Evolutionary conservation across 345 rosid genomes (phyloP), one percentile per base, ranked within the genome.

Genomic region (Acer negundo): DNA sequence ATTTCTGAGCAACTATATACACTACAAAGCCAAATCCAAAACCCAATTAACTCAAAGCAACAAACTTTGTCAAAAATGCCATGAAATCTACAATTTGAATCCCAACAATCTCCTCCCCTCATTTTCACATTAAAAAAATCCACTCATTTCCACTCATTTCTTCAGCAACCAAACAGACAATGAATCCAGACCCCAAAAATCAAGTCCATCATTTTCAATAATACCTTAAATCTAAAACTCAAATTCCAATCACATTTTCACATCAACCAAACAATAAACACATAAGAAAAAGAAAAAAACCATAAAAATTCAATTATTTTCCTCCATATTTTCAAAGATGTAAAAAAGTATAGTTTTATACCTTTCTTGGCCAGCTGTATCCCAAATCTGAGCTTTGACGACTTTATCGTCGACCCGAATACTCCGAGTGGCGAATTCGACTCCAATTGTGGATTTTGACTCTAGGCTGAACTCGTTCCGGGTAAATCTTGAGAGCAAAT

Each of bases 311-410:
- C 46, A 15, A 26, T 28, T 12, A 16, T 3, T 71, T 28, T 19
- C 68, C 53, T 8, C 2, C 66, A 40, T 55, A 62, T 42, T 62
- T 20, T n/a, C 64, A 75, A 31, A 40, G 67, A 65, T 22, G 22
- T 58, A 22, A 53, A 74, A 64, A 7, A 7, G 2, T 19, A 3
- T 9, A 55, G 59, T 1, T 38, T 67, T 4, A 22, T 75, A 89
- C 95, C 95, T 91, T 74, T 93, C 95, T 77, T 91, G 95, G 55
- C 97, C 95, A 24, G 95, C 95, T 31, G 95, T 92, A 79, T 92
- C 97, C 97, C 95, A 92, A 88, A 92, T 91, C 91, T 93, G 95
- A 55, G 95, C 94, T 80, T 93, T 93, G 79, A 93, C 90, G 79
- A 90, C 75, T 86, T 93, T 93, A 42, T 89, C 95, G 15, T 89